These are phyloP conservation scores for Henckelia pumila DNA, from an alignment of 257 asterid species.

Conservation along the genomic window DNA sequence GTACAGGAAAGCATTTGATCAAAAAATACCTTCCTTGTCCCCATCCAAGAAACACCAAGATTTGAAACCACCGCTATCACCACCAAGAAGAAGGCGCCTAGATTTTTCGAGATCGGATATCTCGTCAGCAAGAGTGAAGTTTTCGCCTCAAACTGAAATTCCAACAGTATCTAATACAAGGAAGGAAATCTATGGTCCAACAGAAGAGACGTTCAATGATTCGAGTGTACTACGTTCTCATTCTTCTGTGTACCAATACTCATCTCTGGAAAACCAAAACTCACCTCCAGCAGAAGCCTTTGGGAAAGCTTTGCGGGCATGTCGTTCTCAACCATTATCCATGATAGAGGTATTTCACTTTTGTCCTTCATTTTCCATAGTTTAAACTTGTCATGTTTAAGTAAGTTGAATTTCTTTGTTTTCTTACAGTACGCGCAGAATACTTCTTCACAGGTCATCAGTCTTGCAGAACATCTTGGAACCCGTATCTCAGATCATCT, in stretches of 20 bases:
- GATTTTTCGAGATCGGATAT: slow-evolving; percentile 63
- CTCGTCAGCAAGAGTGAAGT: slow-evolving; percentile 34
- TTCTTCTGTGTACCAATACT: slow-evolving; percentile 67
- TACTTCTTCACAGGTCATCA: slow-evolving; percentile 45
- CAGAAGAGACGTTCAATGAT: slow-evolving; percentile 53
- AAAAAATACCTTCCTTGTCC: slow-evolving; percentile 43
- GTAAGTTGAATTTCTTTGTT: not conserved
- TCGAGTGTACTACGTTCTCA: slow-evolving; percentile 71
- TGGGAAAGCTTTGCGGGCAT: slow-evolving; percentile 60
- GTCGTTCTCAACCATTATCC: slow-evolving; percentile 92
- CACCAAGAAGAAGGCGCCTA: slow-evolving; percentile 75
- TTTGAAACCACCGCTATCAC: slow-evolving; percentile 34
- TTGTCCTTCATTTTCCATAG: slow-evolving; percentile 23
- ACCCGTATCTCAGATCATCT: slow-evolving; percentile 52
- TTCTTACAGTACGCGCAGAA: slow-evolving; percentile 45
- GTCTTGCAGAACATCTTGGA: slow-evolving; percentile 67
- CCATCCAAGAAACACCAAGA: slow-evolving; percentile 35
- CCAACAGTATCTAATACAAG: slow-evolving; percentile 26
- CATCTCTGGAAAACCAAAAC: slow-evolving; percentile 46
- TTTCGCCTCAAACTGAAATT: slow-evolving; percentile 33
- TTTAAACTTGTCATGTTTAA: not conserved
- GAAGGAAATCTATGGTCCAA: slow-evolving; percentile 43
- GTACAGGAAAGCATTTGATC: slow-evolving; percentile 64
- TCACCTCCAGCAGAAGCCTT: slow-evolving; percentile 50
- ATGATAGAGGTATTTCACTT: slow-evolving; percentile 84